Conservation (phyloP, 805 yeast species). For the Dipodascopsis tothii region DNA sequence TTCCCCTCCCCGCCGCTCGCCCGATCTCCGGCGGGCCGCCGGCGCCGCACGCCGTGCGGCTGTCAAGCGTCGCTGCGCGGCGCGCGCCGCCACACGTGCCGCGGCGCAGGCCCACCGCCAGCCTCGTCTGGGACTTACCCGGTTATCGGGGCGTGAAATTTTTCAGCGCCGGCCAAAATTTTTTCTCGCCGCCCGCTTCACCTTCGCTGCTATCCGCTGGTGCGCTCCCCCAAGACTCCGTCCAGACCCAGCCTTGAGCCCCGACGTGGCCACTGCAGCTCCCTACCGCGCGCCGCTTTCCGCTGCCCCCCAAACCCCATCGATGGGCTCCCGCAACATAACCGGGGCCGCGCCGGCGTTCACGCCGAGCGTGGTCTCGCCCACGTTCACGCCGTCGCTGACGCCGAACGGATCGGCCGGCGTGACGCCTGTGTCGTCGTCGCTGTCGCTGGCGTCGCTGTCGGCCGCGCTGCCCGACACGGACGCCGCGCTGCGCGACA, state of each 20-base stretch:
- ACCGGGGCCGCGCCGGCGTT: neutral
- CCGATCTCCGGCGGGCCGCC: too few relatives aligned
- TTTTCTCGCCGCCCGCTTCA: neutral
- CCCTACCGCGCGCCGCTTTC: neutral
- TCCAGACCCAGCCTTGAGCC: too few relatives aligned
- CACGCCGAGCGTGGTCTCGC: neutral
- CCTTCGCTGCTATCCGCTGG: neutral
- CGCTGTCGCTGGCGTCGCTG: neutral
- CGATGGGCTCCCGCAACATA: neutral
- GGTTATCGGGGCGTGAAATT: neutral
- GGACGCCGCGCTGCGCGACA: neutral
- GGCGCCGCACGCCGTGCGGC: neutral
- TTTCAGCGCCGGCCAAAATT: neutral
- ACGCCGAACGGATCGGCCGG: neutral
- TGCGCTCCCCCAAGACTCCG: neutral
- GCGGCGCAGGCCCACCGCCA: too few relatives aligned
- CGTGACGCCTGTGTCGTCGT: neutral
- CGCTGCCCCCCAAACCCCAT: neutral
- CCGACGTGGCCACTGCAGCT: too few relatives aligned
- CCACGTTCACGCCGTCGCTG: neutral
- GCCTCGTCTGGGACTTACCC: neutral
- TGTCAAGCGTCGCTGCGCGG: too few relatives aligned
- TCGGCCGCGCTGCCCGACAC: neutral
- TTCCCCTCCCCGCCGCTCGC: too few relatives aligned
- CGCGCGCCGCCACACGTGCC: too few relatives aligned